Conservation (phyloP, 345 rosid genomes). For the Acer yangbiense region DNA sequence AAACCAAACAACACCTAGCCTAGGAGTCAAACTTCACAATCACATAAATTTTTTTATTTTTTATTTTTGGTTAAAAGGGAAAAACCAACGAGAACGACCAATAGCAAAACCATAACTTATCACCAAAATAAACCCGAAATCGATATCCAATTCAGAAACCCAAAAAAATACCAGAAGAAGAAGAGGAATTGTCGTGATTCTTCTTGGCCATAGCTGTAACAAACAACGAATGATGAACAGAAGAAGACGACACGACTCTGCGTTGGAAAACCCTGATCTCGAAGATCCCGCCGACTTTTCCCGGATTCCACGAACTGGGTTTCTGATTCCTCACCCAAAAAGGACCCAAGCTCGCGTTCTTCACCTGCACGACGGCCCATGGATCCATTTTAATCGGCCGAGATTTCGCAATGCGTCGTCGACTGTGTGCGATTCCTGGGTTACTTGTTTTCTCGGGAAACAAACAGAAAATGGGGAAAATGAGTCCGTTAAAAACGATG, state of each 20-base stretch:
- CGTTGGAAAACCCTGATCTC: constrained; percentile 48
- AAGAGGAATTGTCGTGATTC: constrained; percentile 47
- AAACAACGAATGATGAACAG: constrained; percentile 35
- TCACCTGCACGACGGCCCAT: constrained; percentile 43
- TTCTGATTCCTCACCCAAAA: constrained; percentile 29
- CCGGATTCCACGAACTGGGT: constrained; percentile 25
- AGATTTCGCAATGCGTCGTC: too few species aligned
- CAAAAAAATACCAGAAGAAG: constrained; percentile 41
- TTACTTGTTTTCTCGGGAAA: background rate
- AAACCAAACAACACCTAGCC: background rate
- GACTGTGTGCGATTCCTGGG: too few species aligned
- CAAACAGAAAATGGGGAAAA: background rate
- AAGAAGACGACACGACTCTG: constrained; percentile 29
- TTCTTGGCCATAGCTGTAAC: constrained; percentile 64
- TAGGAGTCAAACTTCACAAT: background rate
- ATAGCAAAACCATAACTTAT: background rate
- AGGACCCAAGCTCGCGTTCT: constrained; percentile 35
- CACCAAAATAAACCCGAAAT: background rate
- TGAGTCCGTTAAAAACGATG: background rate
- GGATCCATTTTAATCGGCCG: constrained; percentile 41
- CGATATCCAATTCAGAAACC: background rate
- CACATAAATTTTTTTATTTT: background rate
- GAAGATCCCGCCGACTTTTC: constrained; percentile 34
- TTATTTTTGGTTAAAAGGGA: background rate
- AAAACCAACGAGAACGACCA: background rate